Conservation (phyloP, 306 rosid species). For the Urtica urens region DNA sequence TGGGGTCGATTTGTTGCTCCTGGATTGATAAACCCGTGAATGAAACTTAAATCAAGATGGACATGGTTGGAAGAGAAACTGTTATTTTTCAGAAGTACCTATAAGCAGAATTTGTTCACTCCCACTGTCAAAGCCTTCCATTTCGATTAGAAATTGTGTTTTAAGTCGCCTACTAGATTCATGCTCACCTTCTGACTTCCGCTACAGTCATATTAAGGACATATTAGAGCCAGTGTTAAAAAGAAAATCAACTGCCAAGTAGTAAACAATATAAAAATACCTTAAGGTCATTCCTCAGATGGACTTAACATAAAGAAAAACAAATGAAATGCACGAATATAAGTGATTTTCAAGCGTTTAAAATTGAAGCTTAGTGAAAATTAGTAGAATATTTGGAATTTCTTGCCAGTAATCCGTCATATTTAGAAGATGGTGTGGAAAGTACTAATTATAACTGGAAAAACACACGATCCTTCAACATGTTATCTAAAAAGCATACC, state of each 20-base stretch:
- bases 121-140: constrained; percentile 93
- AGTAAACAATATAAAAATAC: not conserved
- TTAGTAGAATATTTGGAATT: no score
- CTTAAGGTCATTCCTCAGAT: not conserved
- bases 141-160: constrained; percentile 95
- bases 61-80: not conserved
- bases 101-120: constrained; percentile 79
- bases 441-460: no score
- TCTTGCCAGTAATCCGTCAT: not conserved
- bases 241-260: constrained; percentile 1
- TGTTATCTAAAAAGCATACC: no score
- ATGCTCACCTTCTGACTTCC: constrained; percentile 94
- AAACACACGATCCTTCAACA: no score
- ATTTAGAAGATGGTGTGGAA: not conserved
- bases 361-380: no score
- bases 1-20: constrained; percentile 97
- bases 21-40: constrained; percentile 23
- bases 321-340: no score
- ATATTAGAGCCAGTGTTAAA: constrained; percentile 9
- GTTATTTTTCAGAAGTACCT: constrained; percentile 36
- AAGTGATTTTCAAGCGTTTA: no score
- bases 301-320: no score
- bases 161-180: constrained; percentile 95
- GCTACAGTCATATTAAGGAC: constrained; percentile 36
- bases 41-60: constrained; percentile 5